Evolutionary conservation across 73 alveolate species (phyloP), one percentile per base, ranked within the genome.

Genomic region (Paramecium octaurelia): DNA sequence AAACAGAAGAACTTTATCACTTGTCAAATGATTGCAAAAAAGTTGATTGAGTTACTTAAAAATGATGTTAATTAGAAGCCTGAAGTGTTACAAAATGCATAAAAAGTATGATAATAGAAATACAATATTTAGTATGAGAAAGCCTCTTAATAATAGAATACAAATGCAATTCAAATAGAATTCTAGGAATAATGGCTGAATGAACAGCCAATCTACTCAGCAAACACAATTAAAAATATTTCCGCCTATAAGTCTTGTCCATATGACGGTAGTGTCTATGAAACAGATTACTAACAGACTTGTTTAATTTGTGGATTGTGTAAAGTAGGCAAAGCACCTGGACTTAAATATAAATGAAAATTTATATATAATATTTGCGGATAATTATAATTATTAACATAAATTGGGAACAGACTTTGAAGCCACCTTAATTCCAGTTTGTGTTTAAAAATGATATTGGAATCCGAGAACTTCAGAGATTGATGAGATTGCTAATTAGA

Each of bases 401-500:
- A 54, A 54, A 54, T 4, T 64, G 84, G 83, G 84, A 64, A 48
- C 84, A 64, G 84, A 50, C 4, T 34, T 64, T 27, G 2, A 27
- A 27, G 31, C 31, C 31, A 27, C 31, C n/a, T n/a, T n/a, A n/a
- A n/a, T n/a, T n/a, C n/a, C n/a, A n/a, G n/a, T n/a, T n/a, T n/a
- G n/a, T n/a, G n/a, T n/a, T n/a, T n/a, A n/a, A n/a, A n/a, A n/a
- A n/a, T n/a, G n/a, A n/a, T n/a, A 99, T n/a, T 92, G 96, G 54
- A 94, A 97, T 93, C 93, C 96, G 75, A 84, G 93, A 80, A 71
- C 93, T 36, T 98, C 98, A 16, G 50, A 93, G 29, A 88, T 97
- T 54, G 99, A 97, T 68, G 76, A 95, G 14, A 87, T 94, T 68
- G 99, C 95, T 46, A 96, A 97, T 69, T n/a, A n/a, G n/a, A n/a